Evolutionary conservation across 257 asterid genomes (phyloP), one percentile per base, ranked within the genome.

Genomic region (Handroanthus guayacan): DNA sequence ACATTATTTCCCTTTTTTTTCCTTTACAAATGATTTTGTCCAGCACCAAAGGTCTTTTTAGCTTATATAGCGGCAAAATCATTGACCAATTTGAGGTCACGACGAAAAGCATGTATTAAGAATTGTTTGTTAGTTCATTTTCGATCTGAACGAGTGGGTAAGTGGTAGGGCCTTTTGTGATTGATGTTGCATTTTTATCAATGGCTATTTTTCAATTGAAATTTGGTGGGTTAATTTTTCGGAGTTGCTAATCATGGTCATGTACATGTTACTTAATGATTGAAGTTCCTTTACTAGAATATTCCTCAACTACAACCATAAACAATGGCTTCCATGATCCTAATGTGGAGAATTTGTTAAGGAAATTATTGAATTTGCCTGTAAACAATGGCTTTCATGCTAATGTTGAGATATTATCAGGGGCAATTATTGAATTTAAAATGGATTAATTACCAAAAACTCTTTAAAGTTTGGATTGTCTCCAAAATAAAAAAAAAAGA

Each of bases 21-120:
- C 18, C 14, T 75, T 9, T 17, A 72, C 68, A 54, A 72, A 81
- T 84, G 74, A 82, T 79, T 79, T 60, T 84, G 82, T 82, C 86
- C 5, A 39, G 75, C 84, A 81, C 80, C 71, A 70, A 69, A 50
- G 13, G 6, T 36, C 18, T 73, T 68, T 74, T 62, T 52, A 11
- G n/a, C 39, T 6, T 31, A n/a, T 14, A 6, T 60, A 66, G 61
- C 14, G 65, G 38, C 75, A 70, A 73, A 51, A 71, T 66, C 43
- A 78, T 71, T 71, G 69, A 71, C 45, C 71, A 78, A 65, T 62
- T 45, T 67, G 83, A 81, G 82, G 75, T 73, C 17, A 39, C 9
- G 54, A 60, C 20, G 16, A 54, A 65, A 81, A 67, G 7, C 45
- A 78, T 31, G 45, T 16, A 50, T 18, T 39, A 62, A 43, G 44